phyloP scores from a whole-genome alignment of 148 eudicot genomes.

The Silene latifolia region DNA sequence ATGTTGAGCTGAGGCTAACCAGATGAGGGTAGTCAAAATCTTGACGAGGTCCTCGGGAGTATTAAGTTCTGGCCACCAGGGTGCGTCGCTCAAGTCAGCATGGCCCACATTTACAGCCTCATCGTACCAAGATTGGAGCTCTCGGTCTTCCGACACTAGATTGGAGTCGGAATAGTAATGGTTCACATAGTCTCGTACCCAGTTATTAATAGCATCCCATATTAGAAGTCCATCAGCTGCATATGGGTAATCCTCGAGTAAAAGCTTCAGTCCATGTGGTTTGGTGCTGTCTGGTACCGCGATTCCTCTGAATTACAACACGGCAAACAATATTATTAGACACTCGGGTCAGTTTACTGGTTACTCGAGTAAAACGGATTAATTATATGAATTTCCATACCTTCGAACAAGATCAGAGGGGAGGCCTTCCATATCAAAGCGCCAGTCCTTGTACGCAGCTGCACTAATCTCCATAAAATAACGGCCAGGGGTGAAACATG shows the following conservation, averaged over 20 bases:
- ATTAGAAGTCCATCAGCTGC: conserved; percentile 89
- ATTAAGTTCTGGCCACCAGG: conserved; percentile 80
- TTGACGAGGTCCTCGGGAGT: conserved; percentile 57
- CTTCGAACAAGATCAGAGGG: conserved; percentile 83
- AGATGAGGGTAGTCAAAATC: conserved; percentile 73
- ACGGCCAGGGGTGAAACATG: conserved; percentile 90
- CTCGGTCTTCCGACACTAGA: conserved; percentile 53
- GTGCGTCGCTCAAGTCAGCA: conserved; percentile 58
- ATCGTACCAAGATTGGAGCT: conserved; percentile 90
- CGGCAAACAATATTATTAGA: not conserved
- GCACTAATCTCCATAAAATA: conserved; percentile 96
- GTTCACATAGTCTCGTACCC: conserved; percentile 68
- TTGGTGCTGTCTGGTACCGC: conserved; percentile 81
- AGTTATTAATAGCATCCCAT: conserved; percentile 72
- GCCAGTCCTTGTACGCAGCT: conserved; percentile 88
- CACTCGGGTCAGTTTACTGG: not conserved
- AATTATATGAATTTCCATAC: conserved; percentile 28
- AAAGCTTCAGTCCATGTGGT: conserved; percentile 71
- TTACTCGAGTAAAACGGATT: not conserved
- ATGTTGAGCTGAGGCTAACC: conserved; percentile 92
- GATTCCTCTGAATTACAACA: conserved; percentile 56
- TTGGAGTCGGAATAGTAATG: conserved; percentile 65
- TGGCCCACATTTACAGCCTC: conserved; percentile 94
- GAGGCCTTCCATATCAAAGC: conserved; percentile 83
- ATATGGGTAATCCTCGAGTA: conserved; percentile 85